phyloP scores from a whole-genome alignment of 2,329 filamentous ascomycete species.

The Seiridium unicorne region DNA sequence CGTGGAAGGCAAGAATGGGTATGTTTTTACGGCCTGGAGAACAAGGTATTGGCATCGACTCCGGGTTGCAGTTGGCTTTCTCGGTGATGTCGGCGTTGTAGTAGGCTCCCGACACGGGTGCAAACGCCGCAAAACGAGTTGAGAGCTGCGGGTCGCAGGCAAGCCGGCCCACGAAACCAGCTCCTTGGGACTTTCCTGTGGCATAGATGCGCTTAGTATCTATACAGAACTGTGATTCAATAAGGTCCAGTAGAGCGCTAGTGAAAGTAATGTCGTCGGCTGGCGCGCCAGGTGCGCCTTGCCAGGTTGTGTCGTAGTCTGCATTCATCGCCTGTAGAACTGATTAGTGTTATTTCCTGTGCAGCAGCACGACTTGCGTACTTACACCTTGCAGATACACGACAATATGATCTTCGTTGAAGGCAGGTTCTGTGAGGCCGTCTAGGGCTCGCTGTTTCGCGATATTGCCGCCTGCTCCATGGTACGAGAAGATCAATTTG shows the following conservation, averaged over 20 bases:
- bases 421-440: neutral
- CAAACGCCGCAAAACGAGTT: constrained; percentile 2
- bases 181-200: constrained; percentile 8
- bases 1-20: constrained; percentile 46
- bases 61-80: constrained; percentile 22
- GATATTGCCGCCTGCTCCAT: neutral
- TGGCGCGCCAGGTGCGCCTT: neutral
- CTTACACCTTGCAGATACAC: constrained; percentile 3
- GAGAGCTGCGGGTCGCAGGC: constrained; percentile 3
- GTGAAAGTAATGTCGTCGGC: constrained; percentile 3
- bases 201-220: constrained; percentile 10
- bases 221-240: constrained; percentile 14
- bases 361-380: neutral
- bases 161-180: constrained; percentile 2
- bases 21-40: constrained; percentile 28
- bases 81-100: neutral
- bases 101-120: constrained; percentile 4
- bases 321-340: neutral
- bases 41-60: constrained; percentile 30
- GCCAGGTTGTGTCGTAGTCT: neutral
- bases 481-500: constrained; percentile 3
- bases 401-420: constrained; percentile 8
- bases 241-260: constrained; percentile 11
- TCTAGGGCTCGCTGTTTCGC: constrained; percentile 1
- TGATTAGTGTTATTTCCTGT: neutral